Base-by-base conservation (phyloP, 768 basidiomycete species). In the Tricholoma furcatifolium region DNA sequence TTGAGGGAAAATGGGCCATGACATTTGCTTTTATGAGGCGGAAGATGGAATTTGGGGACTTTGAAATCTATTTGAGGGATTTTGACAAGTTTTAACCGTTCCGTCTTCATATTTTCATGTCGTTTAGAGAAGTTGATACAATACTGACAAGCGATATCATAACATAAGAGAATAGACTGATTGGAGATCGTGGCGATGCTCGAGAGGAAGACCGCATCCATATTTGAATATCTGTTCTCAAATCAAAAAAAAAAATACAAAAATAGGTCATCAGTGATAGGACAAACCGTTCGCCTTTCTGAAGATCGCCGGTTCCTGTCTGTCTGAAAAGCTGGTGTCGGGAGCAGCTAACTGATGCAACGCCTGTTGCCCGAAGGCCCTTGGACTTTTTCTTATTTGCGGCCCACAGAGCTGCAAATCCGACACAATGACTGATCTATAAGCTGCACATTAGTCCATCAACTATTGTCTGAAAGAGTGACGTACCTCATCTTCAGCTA, bases 91-190 rank as follows among this genome's bases (percentile, higher is more conserved):
- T 43, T 9, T n/a, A 9, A 38, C 11, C 51, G 36, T 20, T 12
- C 21, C 36, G 38, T 45, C 46, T 15, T 48, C 6, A n/a, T n/a
- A n/a, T n/a, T n/a, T 2, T 7, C 7, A 2, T 43, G 21, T 1
- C 65, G 57, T 32, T 50, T 43, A 11, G 24, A 49, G 20, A 68
- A 38, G n/a, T 65, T 61, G 20, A 43, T 56, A 2, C 20, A 47
- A 54, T 59, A 69, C 46, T 69, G 65, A 47, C 67, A 69, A 1
- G 63, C 62, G 31, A 69, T 69, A 49, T 66, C 67, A 39, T 69
- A 69, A 0, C 58, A 63, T 0, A 64, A 30, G 17, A 14, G 21
- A 43, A 17, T 51, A 50, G 6, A 34, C 32, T 2, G 45, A 30
- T 41, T n/a, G 0, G 55, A 51, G 15, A 15, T 15, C 65, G 39